Evolutionary conservation across 768 basidiomycete species (phyloP), one percentile per base, ranked within the genome.

Genomic region (Naganishia vishniacii): DNA sequence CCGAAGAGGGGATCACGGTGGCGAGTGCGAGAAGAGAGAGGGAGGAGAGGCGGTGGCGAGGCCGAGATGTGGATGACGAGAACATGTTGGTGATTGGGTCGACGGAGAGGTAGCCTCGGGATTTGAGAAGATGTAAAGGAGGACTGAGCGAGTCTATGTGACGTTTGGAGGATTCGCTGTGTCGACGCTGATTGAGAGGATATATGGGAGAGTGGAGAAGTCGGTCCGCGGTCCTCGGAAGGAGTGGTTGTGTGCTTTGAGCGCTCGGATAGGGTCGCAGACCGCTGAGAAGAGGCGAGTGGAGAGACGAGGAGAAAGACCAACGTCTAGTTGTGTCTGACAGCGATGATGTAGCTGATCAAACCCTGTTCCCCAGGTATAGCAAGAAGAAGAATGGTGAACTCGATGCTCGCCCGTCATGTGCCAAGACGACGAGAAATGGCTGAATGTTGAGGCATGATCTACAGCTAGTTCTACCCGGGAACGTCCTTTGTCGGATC

Each of bases 111-210:
- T 28, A 34, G 13, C 6, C 16, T 1, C 15, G 49, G 8, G 49
- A 26, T n/a, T n/a, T n/a, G n/a, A 8, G 8, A 16, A 15, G 31
- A 7, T 0, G 31, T 34, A 9, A 18, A 20, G 34, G 8, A 4
- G 37, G 51, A 53, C 9, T 8, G 47, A 18, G 47, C 47, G 23
- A 25, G 47, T 29, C 47, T 48, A 13, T 48, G 47, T 48, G 47
- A 28, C 47, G 7, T 29, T 48, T n/a, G 23, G 6, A 6, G 16
- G 9, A 20, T n/a, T 51, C 13, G 28, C 31, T 26, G 28, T 53
- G 18, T 29, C 32, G 32, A 4, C 18, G 48, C 7, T 28, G 26
- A 18, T 2, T 31, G 48, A 53, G 18, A 37, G 11, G 26, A 2
- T 32, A 40, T 40, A 16, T 26, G 3, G 20, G n/a, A 6, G n/a